phyloP scores from a whole-genome alignment of 2,329 filamentous ascomycete species.

The Cercospora sp. region DNA sequence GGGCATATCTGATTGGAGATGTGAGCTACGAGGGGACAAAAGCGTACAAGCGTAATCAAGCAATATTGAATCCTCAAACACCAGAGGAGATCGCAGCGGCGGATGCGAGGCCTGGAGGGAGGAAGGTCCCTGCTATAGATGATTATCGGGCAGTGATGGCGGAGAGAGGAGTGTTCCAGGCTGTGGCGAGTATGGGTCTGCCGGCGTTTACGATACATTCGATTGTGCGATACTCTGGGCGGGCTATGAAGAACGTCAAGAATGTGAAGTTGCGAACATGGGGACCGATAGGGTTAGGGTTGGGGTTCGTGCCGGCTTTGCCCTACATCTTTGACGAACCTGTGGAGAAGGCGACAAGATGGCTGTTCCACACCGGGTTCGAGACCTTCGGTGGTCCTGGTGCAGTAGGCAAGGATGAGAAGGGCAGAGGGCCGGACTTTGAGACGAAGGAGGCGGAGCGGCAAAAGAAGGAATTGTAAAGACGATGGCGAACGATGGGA shows the following conservation, averaged over 20 bases:
- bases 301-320: conserved; percentile 72
- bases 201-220: conserved; percentile 93
- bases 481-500: neutral
- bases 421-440: conserved; percentile 37
- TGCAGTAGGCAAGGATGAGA: conserved; percentile 51
- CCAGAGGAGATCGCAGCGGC: conserved; percentile 39
- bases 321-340: conserved; percentile 87
- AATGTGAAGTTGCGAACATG: conserved; percentile 75
- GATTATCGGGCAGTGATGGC: conserved; percentile 90
- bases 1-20: conserved; percentile 89
- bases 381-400: conserved; percentile 66
- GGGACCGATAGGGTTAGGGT: conserved; percentile 78
- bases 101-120: conserved; percentile 19
- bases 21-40: conserved; percentile 94
- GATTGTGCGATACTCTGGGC: conserved; percentile 84
- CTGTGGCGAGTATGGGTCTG: conserved; percentile 86
- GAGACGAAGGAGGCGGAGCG: conserved; percentile 13
- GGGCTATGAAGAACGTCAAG: conserved; percentile 79
- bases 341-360: conserved; percentile 88
- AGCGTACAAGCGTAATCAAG: conserved; percentile 84
- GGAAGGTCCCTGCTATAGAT: conserved; percentile 68
- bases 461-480: conserved; percentile 5
- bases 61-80: conserved; percentile 66
- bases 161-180: conserved; percentile 87
- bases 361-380: conserved; percentile 82